Base-by-base conservation (phyloP, 176 grass and related monocot species). In the Saccharum officinarum region DNA sequence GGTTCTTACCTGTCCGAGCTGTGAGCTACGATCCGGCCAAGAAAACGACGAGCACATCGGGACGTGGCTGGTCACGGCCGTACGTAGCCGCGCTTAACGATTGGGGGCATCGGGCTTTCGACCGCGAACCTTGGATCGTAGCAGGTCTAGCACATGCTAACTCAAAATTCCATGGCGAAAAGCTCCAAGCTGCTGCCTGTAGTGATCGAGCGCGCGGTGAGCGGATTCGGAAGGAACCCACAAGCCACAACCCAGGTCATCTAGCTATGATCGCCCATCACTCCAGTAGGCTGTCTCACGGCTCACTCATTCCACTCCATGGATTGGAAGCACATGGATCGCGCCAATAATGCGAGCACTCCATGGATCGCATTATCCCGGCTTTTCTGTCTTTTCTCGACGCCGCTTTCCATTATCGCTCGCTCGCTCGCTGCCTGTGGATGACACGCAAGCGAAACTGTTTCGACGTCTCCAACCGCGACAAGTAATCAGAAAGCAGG, bases 1-100 rank as follows among this genome's bases (percentile, higher is more conserved):
- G 44, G 61, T 61, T 71, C 10, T 41, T 33, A 23, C 87, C 87
- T 50, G 70, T 49, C 61, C 49, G 70, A 75, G 70, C 57, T 89
- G 77, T 22, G 61, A 59, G 7, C 76, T 37, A 28, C 46, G 40
- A 33, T 50, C 60, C 47, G 61, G 25, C 62, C 70, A 41, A n/a
- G 69, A 75, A 75, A 39, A 80, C 4, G 30, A 46, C 28, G 46
- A 49, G 46, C 46, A 47, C 45, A 47, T 47, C 13, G 46, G 4
- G 15, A 49, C 46, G 49, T 18, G 49, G 16, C 0, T 7, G 49
- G 1, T 18, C 47, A 54, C 17, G 6, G 50, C 17, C 28, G 28
- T 28, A 28, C 50, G 0, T 14, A 15, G 3, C 3, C 45, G 49
- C 4, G 0, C 49, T 50, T 0, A 17, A 17, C 47, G 47, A 50